These are phyloP conservation scores for Eucalyptus brandiana DNA, from an alignment of 345 rosid species.

Conservation along the genomic window DNA sequence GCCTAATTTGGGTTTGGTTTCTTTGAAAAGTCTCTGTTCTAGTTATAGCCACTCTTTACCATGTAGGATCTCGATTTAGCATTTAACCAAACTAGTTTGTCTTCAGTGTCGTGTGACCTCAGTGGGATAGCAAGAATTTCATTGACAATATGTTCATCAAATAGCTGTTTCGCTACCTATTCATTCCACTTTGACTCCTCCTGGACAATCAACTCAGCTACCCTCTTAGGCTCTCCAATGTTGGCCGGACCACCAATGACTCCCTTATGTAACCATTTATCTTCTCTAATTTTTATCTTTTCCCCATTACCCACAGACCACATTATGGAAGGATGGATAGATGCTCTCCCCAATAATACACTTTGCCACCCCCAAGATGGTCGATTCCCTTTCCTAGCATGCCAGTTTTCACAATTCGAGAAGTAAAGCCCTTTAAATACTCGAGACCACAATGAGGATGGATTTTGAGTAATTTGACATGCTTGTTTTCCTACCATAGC, in stretches of 20 bases:
- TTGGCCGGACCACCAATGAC: background rate
- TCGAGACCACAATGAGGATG: background rate
- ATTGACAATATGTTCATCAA: background rate
- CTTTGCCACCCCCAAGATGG: background rate
- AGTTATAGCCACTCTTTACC: background rate
- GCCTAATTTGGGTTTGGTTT: background rate
- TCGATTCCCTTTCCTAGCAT: background rate
- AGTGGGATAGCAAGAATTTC: background rate
- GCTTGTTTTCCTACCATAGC: background rate
- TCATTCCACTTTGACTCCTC: background rate
- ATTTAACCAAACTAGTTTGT: background rate
- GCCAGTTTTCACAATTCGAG: background rate
- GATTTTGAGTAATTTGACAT: background rate
- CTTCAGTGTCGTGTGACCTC: background rate
- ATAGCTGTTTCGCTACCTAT: background rate
- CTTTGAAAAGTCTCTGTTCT: background rate
- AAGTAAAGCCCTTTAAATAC: background rate
- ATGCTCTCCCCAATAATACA: too few relatives aligned
- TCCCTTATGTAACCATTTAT: background rate
- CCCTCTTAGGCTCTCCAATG: background rate
- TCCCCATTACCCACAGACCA: accelerated
- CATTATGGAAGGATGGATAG: too few relatives aligned
- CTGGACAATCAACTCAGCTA: background rate
- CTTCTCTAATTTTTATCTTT: background rate
- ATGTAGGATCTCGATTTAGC: background rate